Evolutionary conservation across 495 filamentous ascomycete genomes (phyloP).

Genomic region (Daldinia concentrica): DNA sequence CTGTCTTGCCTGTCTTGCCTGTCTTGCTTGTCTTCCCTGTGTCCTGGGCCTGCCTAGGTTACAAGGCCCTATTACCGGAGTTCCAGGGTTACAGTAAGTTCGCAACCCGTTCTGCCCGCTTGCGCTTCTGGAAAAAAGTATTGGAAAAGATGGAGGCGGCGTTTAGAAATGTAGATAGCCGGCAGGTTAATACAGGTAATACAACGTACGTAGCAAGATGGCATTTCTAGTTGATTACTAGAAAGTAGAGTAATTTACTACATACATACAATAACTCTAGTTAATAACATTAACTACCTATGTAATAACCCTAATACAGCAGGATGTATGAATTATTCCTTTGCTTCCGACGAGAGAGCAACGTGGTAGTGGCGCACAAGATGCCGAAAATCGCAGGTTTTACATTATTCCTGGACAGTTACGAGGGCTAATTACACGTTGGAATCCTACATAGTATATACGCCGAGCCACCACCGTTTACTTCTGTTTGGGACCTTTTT

Average conservation of each 20-base stretch:
- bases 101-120: conserved; percentile 20
- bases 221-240: conserved; percentile 32
- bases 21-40: conserved; percentile 3
- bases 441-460: conserved; percentile 9
- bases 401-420: conserved; percentile 17
- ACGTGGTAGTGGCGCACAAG: conserved; percentile 11
- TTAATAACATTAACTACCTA: too few relatives aligned
- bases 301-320: conserved; percentile 24
- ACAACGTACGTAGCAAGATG: conserved; percentile 13
- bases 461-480: conserved; percentile 28
- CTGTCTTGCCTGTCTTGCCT: conserved; percentile 15
- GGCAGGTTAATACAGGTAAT: conserved; percentile 20
- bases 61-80: conserved; percentile 17
- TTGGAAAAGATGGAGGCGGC: neutral
- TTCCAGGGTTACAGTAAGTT: conserved; percentile 38
- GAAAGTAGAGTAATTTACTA: conserved; percentile 38
- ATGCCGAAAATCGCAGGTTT: conserved; percentile 30
- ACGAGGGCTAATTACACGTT: conserved; percentile 31
- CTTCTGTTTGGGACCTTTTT: neutral
- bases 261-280: conserved; percentile 12
- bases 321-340: conserved; percentile 27
- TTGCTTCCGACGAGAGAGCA: conserved; percentile 26
- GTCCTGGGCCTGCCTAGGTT: conserved; percentile 33
- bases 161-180: conserved; percentile 8
- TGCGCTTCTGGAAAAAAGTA: conserved; percentile 26